phyloP scores from a whole-genome alignment of 176 grass and related monocot species.

The Eragrostis nindensis region DNA sequence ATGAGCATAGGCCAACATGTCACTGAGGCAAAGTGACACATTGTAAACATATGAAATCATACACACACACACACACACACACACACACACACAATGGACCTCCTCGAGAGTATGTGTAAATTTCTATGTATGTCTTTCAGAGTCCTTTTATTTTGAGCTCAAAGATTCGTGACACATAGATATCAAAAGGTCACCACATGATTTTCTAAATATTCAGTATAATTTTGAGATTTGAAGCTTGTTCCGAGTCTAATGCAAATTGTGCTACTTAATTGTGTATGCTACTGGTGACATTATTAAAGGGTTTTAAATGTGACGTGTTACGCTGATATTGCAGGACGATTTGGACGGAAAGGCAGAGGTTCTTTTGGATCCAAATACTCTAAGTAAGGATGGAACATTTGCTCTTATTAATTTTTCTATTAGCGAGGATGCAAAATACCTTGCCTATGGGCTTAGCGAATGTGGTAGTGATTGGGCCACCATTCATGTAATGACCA shows the following conservation, averaged over 20 bases:
- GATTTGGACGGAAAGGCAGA: slow-evolving; percentile 66
- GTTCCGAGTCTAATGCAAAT: neutral
- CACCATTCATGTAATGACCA: slow-evolving; percentile 68
- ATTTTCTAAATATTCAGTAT: neutral
- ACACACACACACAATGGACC: too few relatives aligned
- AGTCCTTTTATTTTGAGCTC: too few relatives aligned
- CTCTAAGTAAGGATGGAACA: slow-evolving; percentile 82
- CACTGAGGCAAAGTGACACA: too few relatives aligned
- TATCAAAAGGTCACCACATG: too few relatives aligned
- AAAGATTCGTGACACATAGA: too few relatives aligned
- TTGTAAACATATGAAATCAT: too few relatives aligned
- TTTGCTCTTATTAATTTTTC: slow-evolving; percentile 68
- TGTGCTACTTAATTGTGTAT: neutral
- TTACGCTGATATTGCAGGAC: slow-evolving; percentile 47
- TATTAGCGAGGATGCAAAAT: slow-evolving; percentile 84
- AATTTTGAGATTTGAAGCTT: neutral
- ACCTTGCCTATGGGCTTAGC: slow-evolving; percentile 87
- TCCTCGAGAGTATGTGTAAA: too few relatives aligned
- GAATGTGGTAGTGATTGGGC: slow-evolving; percentile 92
- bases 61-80: too few relatives aligned
- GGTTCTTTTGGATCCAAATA: slow-evolving; percentile 88
- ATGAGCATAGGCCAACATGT: too few relatives aligned
- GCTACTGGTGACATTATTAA: slow-evolving; percentile 3
- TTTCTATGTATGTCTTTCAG: too few relatives aligned
- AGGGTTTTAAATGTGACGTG: neutral